Evolutionary conservation across 148 eudicot genomes (phyloP), one percentile per base, ranked within the genome.

Genomic region (Camellia japonica): DNA sequence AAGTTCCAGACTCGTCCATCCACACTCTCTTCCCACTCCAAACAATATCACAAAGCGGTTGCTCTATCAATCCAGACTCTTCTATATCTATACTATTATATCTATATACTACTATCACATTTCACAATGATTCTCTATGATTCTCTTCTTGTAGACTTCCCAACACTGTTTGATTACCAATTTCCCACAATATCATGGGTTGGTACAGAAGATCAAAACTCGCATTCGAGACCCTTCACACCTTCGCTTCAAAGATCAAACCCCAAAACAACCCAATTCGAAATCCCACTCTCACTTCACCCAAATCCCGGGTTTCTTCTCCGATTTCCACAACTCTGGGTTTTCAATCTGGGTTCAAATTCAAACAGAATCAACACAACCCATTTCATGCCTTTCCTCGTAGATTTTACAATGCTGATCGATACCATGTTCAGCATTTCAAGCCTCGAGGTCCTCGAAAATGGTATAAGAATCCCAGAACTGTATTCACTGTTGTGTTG

Each of bases 331-430:
- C 88, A 76, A 91, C 74, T 74, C 38, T 89, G 38, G 82, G 80
- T 44, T 79, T 64, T 77, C 47, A 68, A 43, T 78, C 52, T 58
- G 83, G 80, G 69, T 30, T 81, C 1, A 80, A 76, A 13, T 30
- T 81, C 1, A 80, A 76, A 13, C 78, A 74, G 10, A 82, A 79
- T 62, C 84, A 80, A 38, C 55, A 44, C 64, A 78, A 43, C 15
- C 84, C 81, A 44, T 84, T 84, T 19, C 23, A 80, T 67, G 38
- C 77, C 44, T 75, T 78, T 63, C 72, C 63, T 19, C 88, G 82
- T 75, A 83, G 98, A 74, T 58, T 83, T 70, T 94, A 94, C 81
- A 88, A 92, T 62, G 94, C 91, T 4, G 97, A 94, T 80, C 76
- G 87, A 7, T 20, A 81, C 73, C 1, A 30, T 30, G 38, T 30